Evolutionary conservation across 2,329 filamentous ascomycete genomes (phyloP), one percentile per base, ranked within the genome.

Genomic region (Claviceps quebecensis): DNA sequence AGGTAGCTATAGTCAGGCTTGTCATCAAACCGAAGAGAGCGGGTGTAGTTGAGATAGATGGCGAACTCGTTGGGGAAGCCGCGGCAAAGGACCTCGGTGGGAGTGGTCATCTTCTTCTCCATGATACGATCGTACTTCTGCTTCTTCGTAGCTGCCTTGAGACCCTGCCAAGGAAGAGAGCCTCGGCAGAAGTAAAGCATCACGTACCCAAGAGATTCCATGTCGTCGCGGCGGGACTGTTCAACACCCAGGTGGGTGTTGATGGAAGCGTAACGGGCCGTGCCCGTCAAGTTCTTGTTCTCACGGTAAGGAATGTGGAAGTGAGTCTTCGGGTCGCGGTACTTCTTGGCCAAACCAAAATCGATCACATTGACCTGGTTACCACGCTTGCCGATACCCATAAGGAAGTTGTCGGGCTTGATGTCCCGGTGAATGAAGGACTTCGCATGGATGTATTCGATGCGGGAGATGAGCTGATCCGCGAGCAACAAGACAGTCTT

Each of bases 41-140:
- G 87, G 50, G 91, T 97, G 78, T 98, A 97, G 84, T 97, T 97
- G 49, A 98, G 80, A 72, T 98, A 98, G 71, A 97, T 97, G 75
- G 91, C 90, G 63, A 98, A 98, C 74, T 98, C 93, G 71, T 97
- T 96, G 62, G 93, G 93, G 77, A 98, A 97, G 60, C 93, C 93
- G 69, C 91, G 89, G 83, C 93, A 98, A 48, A 98, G 87, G 47
- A 96, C 90, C 73, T 98, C 91, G 61, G 91, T 97, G 8, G 93
- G 90, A 3, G 93, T 98, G 14, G 93, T 98, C 93, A 97, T 97
- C 87, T 98, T 98, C 84, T 98, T 98, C 80, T 98, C 93, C 91
- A 97, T 97, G 74, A 98, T 98, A 58, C 91, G 83, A 73, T 98
- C 93, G 68, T 98, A 97, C 77, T 98, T 98, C 76, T 97, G 91